A percentile compares a stretch with the other conserved stretches of the same genome.
Conservation (phyloP, 2,329 filamentous ascomycete genomes). For the Grosmannia clavigera region DNA sequence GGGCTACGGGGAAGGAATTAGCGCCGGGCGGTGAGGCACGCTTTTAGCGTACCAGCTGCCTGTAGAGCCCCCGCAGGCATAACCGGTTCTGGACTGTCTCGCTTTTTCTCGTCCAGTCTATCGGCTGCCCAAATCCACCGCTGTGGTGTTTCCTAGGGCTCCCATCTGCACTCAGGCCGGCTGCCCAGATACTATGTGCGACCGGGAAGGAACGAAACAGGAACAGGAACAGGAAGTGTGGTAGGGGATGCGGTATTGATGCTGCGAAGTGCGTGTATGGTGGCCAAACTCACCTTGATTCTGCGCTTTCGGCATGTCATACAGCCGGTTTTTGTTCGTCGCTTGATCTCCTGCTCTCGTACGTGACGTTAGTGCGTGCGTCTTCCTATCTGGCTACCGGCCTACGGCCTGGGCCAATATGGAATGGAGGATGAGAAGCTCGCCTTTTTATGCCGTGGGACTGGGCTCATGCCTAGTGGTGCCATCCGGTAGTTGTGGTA, state of each 20-base stretch:
- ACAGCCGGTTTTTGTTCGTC: slow-evolving; percentile 51
- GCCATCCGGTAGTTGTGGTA: slow-evolving; percentile 6
- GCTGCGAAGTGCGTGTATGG: background rate
- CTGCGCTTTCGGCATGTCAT: slow-evolving; percentile 48
- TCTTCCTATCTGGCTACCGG: background rate
- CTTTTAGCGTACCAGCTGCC: background rate
- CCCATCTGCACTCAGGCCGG: background rate
- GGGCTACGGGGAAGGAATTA: background rate
- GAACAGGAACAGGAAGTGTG: background rate
- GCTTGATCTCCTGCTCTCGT: slow-evolving; percentile 42
- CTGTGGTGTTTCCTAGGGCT: background rate
- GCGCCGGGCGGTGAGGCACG: background rate
- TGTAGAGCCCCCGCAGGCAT: background rate
- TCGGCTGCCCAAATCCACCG: background rate
- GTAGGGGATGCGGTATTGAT: background rate
- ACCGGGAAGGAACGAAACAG: background rate
- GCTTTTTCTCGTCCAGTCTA: background rate
- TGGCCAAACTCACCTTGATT: slow-evolving; percentile 37
- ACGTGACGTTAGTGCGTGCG: background rate
- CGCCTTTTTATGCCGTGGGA: slow-evolving; percentile 43
- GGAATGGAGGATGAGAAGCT: slow-evolving; percentile 10
- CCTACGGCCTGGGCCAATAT: background rate
- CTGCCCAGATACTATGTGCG: background rate
- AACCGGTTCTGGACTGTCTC: background rate
- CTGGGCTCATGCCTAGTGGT: background rate